Evolutionary conservation across 352 stramenopile genomes (phyloP), one percentile per base, ranked within the genome.

Genomic region (Aphanomyces stellatus): DNA sequence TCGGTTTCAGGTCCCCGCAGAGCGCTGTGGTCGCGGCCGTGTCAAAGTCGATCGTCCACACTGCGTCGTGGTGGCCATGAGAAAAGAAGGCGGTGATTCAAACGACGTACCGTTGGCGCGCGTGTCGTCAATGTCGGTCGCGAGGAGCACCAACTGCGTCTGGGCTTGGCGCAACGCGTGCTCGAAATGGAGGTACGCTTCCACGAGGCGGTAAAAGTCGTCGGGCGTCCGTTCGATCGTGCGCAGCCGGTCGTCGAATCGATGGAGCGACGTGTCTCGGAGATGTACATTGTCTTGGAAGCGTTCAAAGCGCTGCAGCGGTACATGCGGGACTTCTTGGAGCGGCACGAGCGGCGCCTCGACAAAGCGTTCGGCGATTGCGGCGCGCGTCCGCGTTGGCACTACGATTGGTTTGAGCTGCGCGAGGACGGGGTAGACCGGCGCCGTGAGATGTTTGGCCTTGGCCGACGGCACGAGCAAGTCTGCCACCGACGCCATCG

Each of bases 141-240:
- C n/a, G 30, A 55, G 43, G 27, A 43, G 60, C n/a, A 22, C n/a
- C 33, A 59, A 41, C 28, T 42, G 60, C 11, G n/a, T 19, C 30
- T 57, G 25, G 19, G 60, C 60, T n/a, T 37, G 28, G 4, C 60
- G 60, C 33, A 67, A 27, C 33, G 43, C 46, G 24, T 67, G 41
- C 15, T 67, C 60, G 27, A 49, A 67, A 27, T 67, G 48, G 31
- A 67, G 49, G 27, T 67, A 67, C 10, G 60, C 60, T 28, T 67
- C 60, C 19, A 67, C 60, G 27, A 67, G 60, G 17, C 60, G 41
- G 49, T 67, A 67, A 28, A 67, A 67, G 5, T 42, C 24, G n/a
- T 49, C 25, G 4, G 60, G 60, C 0, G 60, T 25, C 8, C 28
- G 51, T 41, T 67, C 60, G 25, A 67, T 40, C 41, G 27, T 22